phyloP scores from a whole-genome alignment of 139 green algal genomes.

The Eudorina sp. region DNA sequence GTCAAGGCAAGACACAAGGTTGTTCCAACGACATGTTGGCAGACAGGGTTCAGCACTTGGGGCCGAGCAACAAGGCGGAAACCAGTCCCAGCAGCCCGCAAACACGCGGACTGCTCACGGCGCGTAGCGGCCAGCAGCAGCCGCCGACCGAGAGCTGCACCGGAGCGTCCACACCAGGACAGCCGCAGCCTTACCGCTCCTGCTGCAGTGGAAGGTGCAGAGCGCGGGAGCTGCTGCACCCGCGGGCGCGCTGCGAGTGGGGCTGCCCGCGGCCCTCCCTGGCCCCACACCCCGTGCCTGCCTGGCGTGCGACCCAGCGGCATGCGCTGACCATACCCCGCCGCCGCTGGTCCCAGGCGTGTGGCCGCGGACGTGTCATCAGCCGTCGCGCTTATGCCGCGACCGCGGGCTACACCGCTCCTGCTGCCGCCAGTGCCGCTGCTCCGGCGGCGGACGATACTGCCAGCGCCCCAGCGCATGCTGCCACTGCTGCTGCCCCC shows the following conservation, averaged over 20 bases:
- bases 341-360: neutral
- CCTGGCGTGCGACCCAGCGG: neutral
- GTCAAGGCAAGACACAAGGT: too few species aligned
- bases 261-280: constrained; percentile 18
- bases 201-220: constrained; percentile 12
- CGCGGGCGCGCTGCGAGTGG: constrained; percentile 1
- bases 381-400: neutral
- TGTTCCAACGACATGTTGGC: neutral
- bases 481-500: neutral
- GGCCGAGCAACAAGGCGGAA: neutral
- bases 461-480: neutral
- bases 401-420: neutral
- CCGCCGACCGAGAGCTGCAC: too few species aligned
- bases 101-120: neutral
- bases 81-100: neutral
- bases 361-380: neutral
- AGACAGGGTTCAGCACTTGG: neutral
- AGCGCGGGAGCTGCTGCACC: neutral
- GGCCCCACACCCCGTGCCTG: neutral
- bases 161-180: neutral
- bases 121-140: neutral
- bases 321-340: constrained; percentile 12
- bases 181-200: constrained; percentile 15
- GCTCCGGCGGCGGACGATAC: neutral
- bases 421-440: neutral